Base-by-base conservation (phyloP, 768 basidiomycete genomes). In the Amylocystis lapponica region DNA sequence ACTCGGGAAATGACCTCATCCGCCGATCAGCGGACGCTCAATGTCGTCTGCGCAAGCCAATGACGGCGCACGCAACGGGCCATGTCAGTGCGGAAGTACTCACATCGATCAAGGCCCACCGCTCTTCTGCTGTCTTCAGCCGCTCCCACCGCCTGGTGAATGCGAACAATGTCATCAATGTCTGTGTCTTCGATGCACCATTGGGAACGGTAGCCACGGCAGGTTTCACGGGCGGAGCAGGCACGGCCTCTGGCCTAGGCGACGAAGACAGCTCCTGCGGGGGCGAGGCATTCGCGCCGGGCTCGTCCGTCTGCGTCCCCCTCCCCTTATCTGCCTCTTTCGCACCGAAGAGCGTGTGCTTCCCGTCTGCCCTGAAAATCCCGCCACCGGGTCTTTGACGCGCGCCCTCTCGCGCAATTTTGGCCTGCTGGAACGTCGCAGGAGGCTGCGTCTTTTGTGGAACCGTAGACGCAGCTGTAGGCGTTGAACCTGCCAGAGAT, bases 311-410 rank as follows among this genome's bases (percentile, higher is more conserved):
- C 19, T 8, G 19, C n/a, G 21, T 20, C 4, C 26, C 32, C 7
- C 32, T 19, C 7, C 14, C 27, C 16, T 16, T n/a, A 10, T 14
- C n/a, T 22, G 39, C 17, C 2, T 33, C 25, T 33, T 25, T 39
- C 66, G 52, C 16, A 61, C 65, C 13, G 47, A 88, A 75, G 9
- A 87, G 59, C 2, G 75, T 81, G 33, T 72, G 75, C 14, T 75
- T 66, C 1, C 86, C 87, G 11, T 77, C 71, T 3, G 70, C 63
- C 21, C 79, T 74, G 64, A 90, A 86, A 39, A 90, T 83, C 0
- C 86, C 86, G 7, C 85, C 86, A 1, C 83, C 79, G 3, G 79
- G 73, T 30, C 69, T 69, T 42, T 65, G 14, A 52, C 63, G 46
- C 42, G 45, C 13, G 26, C 36, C 16, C 20, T 35, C 19, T 21